Conservation (phyloP, 2,329 filamentous ascomycete species). For the Sphaerostilbella broomeana region DNA sequence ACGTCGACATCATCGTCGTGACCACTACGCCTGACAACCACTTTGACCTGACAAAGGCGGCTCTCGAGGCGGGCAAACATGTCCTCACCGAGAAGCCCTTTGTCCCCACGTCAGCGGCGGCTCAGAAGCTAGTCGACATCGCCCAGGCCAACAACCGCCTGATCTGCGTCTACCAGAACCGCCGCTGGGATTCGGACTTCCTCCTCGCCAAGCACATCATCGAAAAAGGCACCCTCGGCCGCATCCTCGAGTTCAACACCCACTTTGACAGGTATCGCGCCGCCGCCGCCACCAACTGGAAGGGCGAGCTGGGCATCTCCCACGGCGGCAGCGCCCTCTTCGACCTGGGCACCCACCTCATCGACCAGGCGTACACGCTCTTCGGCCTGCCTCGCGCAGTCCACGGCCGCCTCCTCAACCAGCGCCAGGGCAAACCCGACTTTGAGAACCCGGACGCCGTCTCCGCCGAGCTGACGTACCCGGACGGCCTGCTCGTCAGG, state of each 20-base stretch:
- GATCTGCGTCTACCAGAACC: conserved; percentile 68
- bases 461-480: conserved; percentile 62
- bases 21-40: conserved; percentile 68
- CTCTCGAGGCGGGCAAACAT: conserved; percentile 66
- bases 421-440: conserved; percentile 45
- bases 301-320: conserved; percentile 50
- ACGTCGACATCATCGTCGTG: conserved; percentile 63
- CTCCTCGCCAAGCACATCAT: conserved; percentile 60
- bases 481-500: conserved; percentile 56
- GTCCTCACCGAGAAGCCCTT: conserved; percentile 81
- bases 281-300: conserved; percentile 57
- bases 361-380: conserved; percentile 66
- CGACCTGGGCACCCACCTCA: conserved; percentile 68
- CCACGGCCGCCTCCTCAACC: conserved; percentile 61
- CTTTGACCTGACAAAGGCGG: conserved; percentile 56
- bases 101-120: conserved; percentile 63
- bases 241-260: conserved; percentile 70
- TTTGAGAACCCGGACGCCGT: conserved; percentile 51
- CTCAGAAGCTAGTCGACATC: conserved; percentile 52
- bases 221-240: conserved; percentile 53
- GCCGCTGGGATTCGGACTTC: conserved; percentile 73
- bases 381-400: conserved; percentile 64
- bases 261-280: conserved; percentile 73
- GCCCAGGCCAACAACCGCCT: conserved; percentile 45
- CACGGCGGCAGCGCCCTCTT: conserved; percentile 64